Base-by-base conservation (phyloP, 2,329 filamentous ascomycete genomes). In the Aureobasidium uvarum region DNA sequence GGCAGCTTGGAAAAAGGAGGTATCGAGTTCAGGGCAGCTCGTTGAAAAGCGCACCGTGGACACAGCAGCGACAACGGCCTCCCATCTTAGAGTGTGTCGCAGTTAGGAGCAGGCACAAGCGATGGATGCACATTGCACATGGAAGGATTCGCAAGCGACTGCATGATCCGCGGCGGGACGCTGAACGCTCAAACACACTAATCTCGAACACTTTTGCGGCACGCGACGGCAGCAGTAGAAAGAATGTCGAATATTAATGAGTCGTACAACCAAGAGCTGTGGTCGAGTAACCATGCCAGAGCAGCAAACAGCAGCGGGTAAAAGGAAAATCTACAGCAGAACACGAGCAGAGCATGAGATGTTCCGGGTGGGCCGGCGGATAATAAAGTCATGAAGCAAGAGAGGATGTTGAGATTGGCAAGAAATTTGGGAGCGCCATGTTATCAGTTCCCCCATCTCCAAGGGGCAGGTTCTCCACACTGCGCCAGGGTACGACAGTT, bases 131-230 rank as follows among this genome's bases (percentile, higher is more conserved):
- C 52, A 41, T 55, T 55, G 52, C 36, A 39, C 36, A 56, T 56
- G 36, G 38, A 54, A 38, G 33, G 52, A 56, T 56, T 41, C 52
- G 52, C 52, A 56, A 56, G 52, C 52, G 43, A 39, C 23, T 56
- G 52, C 52, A 58, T 60, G 56, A 60, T 60, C 56, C 56, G 56
- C 56, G 56, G 56, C 55, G 39, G 55, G 39, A 45, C 38, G 56
- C 33, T 38, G 43, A 18, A 62, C 14, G 58, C 58, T 51, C 58
- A 62, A 62, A 62, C 58, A 46, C 33, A 51, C 58, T 62, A 62
- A 58, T 33, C 54, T 58, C 31, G 18, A 48, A 31, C 38, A 56
- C 54, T 13, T 36, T 6, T n/a, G 23, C 23, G 28, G 23, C n/a
- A 25, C 33, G 38, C 55, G 41, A 14, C 18, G 39, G 46, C 52